Evolutionary conservation across 2,329 filamentous ascomycete genomes (phyloP).

Genomic region (Colletotrichum cereale): DNA sequence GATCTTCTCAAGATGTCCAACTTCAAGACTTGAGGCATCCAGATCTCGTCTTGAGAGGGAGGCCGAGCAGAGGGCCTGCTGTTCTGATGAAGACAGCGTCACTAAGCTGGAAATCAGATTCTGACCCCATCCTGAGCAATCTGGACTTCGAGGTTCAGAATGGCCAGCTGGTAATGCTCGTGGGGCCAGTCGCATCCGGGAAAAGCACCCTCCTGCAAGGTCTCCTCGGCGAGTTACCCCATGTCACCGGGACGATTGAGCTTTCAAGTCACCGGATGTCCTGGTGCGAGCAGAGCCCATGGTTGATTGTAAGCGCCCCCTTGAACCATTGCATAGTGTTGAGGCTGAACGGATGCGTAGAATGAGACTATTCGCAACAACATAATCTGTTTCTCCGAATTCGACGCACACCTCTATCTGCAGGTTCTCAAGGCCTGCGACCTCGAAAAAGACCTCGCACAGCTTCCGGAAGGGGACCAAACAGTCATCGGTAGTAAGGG

Average conservation of each 20-base stretch:
- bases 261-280: slow-evolving; percentile 41
- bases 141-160: slow-evolving; percentile 50
- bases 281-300: slow-evolving; percentile 52
- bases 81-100: slow-evolving; percentile 44
- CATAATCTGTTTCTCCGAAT: slow-evolving; percentile 48
- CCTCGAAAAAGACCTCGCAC: slow-evolving; percentile 49
- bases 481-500: slow-evolving; percentile 60
- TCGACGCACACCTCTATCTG: slow-evolving; percentile 46
- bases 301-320: slow-evolving; percentile 46
- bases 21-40: neutral
- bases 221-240: slow-evolving; percentile 51
- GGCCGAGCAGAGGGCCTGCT: neutral
- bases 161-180: slow-evolving; percentile 53
- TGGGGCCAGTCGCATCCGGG: slow-evolving; percentile 59
- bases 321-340: neutral
- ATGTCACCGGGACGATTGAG: slow-evolving; percentile 41
- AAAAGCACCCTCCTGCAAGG: slow-evolving; percentile 59
- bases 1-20: neutral
- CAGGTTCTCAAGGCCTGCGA: slow-evolving; percentile 47
- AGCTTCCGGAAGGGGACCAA: slow-evolving; percentile 51
- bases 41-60: neutral
- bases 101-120: slow-evolving; percentile 51
- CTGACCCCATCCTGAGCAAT: slow-evolving; percentile 46
- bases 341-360: slow-evolving; percentile 25
- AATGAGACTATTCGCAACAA: slow-evolving; percentile 52